Evolutionary conservation across 306 rosid genomes (phyloP).

Genomic region (Vigna trinervia): DNA sequence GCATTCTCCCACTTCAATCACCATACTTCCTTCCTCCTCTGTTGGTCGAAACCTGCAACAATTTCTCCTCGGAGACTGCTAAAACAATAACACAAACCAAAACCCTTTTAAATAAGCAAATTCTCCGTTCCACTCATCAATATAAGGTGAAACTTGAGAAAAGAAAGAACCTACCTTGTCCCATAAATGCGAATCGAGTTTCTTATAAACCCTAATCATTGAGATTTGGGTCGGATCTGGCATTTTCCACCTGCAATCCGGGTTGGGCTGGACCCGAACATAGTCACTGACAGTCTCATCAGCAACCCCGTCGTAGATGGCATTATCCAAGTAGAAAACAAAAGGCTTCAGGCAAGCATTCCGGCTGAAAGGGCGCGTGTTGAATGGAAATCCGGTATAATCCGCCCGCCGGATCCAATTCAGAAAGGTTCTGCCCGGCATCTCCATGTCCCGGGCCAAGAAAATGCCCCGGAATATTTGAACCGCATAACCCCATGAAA

Average conservation of each 20-base stretch:
- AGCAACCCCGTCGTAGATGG: background rate
- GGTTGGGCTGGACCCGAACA: conserved; percentile 18
- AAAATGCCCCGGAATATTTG: conserved; percentile 63
- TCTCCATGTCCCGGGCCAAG: conserved; percentile 61
- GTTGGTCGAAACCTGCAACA: conserved; percentile 60
- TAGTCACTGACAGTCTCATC: conserved; percentile 47
- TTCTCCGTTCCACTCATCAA: background rate
- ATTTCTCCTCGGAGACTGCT: conserved; percentile 72
- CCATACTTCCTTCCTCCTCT: conserved; percentile 45
- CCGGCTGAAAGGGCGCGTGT: conserved; percentile 52
- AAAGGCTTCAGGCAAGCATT: conserved; percentile 63
- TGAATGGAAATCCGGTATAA: conserved; percentile 51
- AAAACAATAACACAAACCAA: conserved; percentile 9
- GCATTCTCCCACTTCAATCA: conserved; percentile 64
- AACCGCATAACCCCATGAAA: conserved; percentile 72
- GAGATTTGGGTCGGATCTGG: conserved; percentile 52
- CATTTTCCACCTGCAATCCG: conserved; percentile 60
- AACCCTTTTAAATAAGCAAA: background rate
- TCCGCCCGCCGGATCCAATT: conserved; percentile 61
- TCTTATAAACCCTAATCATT: conserved; percentile 49
- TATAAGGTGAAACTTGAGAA: background rate
- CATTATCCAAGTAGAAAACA: conserved; percentile 50
- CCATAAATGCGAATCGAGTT: conserved; percentile 57
- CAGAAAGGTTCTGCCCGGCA: conserved; percentile 62
- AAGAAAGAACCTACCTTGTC: conserved; percentile 55